Conservation (phyloP, 495 filamentous ascomycete genomes). For the Trichoderma virens region DNA sequence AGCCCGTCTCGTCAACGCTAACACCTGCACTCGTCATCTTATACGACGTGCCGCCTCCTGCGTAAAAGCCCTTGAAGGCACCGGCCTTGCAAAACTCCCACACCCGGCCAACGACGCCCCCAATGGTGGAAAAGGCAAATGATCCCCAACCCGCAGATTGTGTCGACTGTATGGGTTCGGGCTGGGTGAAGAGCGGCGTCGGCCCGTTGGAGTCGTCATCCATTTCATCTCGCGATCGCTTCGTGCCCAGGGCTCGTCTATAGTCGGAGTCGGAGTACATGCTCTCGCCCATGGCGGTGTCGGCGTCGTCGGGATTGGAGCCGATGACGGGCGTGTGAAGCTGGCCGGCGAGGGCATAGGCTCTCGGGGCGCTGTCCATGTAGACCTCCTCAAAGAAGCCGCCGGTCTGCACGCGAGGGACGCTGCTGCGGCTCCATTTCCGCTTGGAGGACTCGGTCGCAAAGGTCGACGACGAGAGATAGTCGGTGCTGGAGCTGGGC, state of each 20-base stretch:
- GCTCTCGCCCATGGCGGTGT: conserved; percentile 35
- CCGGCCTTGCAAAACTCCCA: conserved; percentile 72
- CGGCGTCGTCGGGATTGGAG: conserved; percentile 37
- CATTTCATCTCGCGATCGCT: conserved; percentile 20
- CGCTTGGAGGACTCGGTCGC: conserved; percentile 21
- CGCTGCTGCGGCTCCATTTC: conserved; percentile 29
- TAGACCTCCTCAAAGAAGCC: conserved; percentile 19
- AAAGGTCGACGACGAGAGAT: conserved; percentile 24
- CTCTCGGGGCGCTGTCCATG: conserved; percentile 21
- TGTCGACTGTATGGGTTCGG: background rate
- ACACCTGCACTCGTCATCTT: background rate
- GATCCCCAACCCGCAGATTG: conserved; percentile 34
- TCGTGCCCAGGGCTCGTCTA: conserved; percentile 37
- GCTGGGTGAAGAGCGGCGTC: conserved; percentile 9
- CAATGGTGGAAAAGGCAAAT: conserved; percentile 35
- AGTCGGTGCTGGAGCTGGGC: conserved; percentile 48
- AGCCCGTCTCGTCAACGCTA: background rate
- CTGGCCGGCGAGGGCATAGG: conserved; percentile 51
- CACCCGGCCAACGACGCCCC: conserved; percentile 63
- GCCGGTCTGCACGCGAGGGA: conserved; percentile 2
- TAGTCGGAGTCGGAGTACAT: conserved; percentile 50
- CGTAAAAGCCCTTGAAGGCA: conserved; percentile 75
- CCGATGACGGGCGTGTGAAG: conserved; percentile 50
- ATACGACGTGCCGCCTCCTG: conserved; percentile 54
- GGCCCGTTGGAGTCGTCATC: conserved; percentile 15